phyloP scores from a whole-genome alignment of 495 filamentous ascomycete genomes.

The Evernia prunastri region DNA sequence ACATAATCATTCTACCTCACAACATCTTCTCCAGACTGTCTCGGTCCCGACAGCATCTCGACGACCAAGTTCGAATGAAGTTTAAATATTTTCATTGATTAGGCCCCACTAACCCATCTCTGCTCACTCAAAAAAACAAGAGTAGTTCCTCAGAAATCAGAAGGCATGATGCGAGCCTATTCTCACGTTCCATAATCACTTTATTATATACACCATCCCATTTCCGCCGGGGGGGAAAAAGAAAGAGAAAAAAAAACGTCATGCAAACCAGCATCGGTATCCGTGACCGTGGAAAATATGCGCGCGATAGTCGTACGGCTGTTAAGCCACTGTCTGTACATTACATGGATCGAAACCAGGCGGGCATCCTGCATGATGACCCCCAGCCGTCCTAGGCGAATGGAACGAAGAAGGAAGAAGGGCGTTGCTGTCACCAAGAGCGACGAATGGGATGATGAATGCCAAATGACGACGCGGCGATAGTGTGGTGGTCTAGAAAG shows the following conservation, averaged over 20 bases:
- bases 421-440: neutral
- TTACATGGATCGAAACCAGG: no score
- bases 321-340: neutral
- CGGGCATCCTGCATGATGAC: neutral
- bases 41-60: neutral
- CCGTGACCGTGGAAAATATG: neutral
- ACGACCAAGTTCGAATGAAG: neutral
- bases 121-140: neutral
- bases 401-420: no score
- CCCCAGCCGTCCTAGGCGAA: no score
- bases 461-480: neutral
- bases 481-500: conserved; percentile 7
- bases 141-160: neutral
- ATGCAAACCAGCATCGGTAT: neutral
- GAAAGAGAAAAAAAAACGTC: neutral
- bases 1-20: neutral
- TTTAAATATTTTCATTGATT: neutral
- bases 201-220: neutral
- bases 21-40: neutral
- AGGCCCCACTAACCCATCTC: neutral
- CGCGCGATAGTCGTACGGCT: neutral
- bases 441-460: neutral
- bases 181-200: neutral
- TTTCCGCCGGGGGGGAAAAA: neutral
- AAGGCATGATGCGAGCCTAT: neutral